Percentiles rank a stretch among this genome's conserved stretches.
These are phyloP conservation scores for Glarea lozoyensis DNA, from an alignment of 495 filamentous ascomycete species.

Conservation along the genomic window DNA sequence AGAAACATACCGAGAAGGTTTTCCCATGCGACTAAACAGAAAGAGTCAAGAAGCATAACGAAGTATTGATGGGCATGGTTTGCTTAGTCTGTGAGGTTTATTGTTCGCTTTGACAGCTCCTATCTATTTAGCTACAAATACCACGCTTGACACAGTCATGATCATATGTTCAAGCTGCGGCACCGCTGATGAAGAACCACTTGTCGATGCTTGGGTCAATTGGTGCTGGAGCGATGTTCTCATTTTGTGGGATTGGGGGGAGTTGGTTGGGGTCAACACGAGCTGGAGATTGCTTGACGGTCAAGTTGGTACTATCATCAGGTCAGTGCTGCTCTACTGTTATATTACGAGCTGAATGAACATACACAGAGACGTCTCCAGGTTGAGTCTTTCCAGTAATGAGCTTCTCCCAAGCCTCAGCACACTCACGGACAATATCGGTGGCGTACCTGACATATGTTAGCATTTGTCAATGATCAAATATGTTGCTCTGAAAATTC, in stretches of 20 bases:
- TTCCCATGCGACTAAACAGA: too few species aligned
- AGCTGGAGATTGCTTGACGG: conserved; percentile 59
- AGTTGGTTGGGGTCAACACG: conserved; percentile 55
- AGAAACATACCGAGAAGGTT: too few species aligned
- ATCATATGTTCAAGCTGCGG: conserved; percentile 57
- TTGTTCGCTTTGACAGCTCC: too few species aligned
- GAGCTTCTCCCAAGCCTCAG: conserved; percentile 93
- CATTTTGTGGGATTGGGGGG: conserved; percentile 59
- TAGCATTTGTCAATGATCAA: neutral
- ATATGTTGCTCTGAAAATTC: too few species aligned
- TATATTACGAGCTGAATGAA: conserved; percentile 11
- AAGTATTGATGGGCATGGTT: too few species aligned
- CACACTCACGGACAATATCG: conserved; percentile 91
- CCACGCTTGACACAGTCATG: too few species aligned
- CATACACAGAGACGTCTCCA: conserved; percentile 77
- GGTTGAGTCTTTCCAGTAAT: conserved; percentile 74
- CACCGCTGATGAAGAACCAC: conserved; percentile 99
- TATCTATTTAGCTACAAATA: too few species aligned
- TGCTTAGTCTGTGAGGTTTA: too few species aligned
- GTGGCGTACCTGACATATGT: conserved; percentile 61
- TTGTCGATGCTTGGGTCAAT: conserved; percentile 98
- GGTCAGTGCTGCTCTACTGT: conserved; percentile 23
- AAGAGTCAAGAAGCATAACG: too few species aligned
- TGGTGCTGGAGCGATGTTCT: conserved; percentile 74
- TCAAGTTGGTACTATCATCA: conserved; percentile 60